Evolutionary conservation across 2,329 filamentous ascomycete genomes (phyloP).

Genomic region (Parastagonospora avenae): DNA sequence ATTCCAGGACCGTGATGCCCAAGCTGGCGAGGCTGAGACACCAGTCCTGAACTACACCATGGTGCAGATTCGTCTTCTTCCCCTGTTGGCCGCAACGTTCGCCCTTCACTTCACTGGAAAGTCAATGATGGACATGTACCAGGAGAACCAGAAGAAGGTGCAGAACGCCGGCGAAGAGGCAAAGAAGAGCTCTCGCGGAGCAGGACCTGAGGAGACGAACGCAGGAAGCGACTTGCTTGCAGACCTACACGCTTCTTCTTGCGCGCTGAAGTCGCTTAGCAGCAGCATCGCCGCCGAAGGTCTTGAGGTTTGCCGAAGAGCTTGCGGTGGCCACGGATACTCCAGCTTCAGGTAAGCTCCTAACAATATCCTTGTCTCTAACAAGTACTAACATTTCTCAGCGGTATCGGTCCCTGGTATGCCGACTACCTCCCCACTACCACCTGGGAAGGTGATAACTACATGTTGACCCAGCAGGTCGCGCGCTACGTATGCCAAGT

Average conservation of each 20-base stretch:
- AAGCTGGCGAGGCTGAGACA: slow-evolving; percentile 67
- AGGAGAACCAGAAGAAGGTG: slow-evolving; percentile 74
- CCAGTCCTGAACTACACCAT: slow-evolving; percentile 82
- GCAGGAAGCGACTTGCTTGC: slow-evolving; percentile 71
- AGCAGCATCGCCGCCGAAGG: slow-evolving; percentile 76
- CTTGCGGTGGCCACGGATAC: slow-evolving; percentile 80
- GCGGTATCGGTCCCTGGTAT: slow-evolving; percentile 77
- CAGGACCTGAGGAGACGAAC: slow-evolving; percentile 70
- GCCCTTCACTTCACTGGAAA: slow-evolving; percentile 81
- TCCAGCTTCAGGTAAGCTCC: slow-evolving; percentile 61
- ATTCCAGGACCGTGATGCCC: slow-evolving; percentile 75
- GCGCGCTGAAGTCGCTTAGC: slow-evolving; percentile 74
- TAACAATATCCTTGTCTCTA: not conserved
- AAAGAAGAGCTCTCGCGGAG: slow-evolving; percentile 55
- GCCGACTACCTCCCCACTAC: slow-evolving; percentile 74
- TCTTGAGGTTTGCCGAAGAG: slow-evolving; percentile 74
- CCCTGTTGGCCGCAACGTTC: slow-evolving; percentile 74
- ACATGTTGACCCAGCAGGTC: slow-evolving; percentile 82
- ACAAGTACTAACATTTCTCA: slow-evolving; percentile 16
- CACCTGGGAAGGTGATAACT: slow-evolving; percentile 81
- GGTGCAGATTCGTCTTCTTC: slow-evolving; percentile 75
- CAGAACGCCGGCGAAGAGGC: slow-evolving; percentile 23
- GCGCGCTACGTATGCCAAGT: slow-evolving; percentile 65
- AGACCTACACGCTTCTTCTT: slow-evolving; percentile 77
- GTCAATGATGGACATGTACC: slow-evolving; percentile 75